Evolutionary conservation across 345 rosid species (phyloP).

Genomic region (Euclidium syriacum): DNA sequence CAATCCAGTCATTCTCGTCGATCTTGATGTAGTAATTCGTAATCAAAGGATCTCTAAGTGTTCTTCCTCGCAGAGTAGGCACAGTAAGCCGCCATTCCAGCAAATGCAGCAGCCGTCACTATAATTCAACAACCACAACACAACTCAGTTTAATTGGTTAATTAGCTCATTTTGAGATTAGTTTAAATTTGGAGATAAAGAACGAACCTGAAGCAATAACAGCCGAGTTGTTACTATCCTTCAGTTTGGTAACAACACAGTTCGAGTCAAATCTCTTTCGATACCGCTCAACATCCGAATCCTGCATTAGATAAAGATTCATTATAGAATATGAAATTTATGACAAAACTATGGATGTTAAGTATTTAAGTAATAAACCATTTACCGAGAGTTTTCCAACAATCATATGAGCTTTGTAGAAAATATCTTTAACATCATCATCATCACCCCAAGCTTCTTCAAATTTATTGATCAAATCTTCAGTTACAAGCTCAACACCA

Average conservation of each 20-base stretch:
- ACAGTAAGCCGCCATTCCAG: constrained; percentile 32
- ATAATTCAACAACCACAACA: not conserved
- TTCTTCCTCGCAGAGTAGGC: constrained; percentile 32
- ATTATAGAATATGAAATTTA: not conserved
- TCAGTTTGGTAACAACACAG: constrained; percentile 17
- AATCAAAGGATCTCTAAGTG: not conserved
- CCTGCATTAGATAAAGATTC: constrained; percentile 3
- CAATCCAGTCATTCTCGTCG: no score
- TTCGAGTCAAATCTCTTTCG: constrained; percentile 23
- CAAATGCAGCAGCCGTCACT: constrained; percentile 36
- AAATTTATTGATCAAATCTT: constrained; percentile 17
- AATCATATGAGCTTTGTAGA: constrained; percentile 32
- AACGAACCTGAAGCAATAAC: constrained; percentile 30
- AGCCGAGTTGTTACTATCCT: constrained; percentile 26
- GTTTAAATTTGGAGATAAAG: not conserved
- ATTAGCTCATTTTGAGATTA: not conserved
- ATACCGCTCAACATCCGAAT: constrained; percentile 21
- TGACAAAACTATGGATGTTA: not conserved
- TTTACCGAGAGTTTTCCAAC: constrained; percentile 28
- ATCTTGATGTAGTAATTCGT: no score
- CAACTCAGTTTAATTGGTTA: not conserved
- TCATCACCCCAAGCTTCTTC: constrained; percentile 37
- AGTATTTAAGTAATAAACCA: not conserved
- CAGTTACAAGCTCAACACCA: constrained; percentile 29
- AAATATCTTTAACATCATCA: constrained; percentile 26